Percentiles rank a stretch among this genome's conserved stretches.
Evolutionary conservation across 345 rosid genomes (phyloP).

Genomic region (Eucalyptus marginata): DNA sequence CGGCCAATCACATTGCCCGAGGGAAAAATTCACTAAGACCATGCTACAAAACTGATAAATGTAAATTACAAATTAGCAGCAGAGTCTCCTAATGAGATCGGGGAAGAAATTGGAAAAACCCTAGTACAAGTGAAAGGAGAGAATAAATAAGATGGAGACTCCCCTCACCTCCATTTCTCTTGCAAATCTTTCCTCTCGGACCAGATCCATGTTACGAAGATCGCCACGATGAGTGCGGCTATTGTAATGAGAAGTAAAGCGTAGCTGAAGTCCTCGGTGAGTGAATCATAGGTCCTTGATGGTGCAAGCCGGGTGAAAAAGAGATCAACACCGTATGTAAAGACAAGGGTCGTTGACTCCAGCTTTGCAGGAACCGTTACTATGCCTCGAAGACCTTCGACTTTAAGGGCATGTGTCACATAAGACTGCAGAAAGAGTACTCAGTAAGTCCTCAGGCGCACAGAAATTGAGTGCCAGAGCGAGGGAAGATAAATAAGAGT

Average conservation of each 20-base stretch:
- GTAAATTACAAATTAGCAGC: conserved; percentile 2
- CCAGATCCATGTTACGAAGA: conserved; percentile 71
- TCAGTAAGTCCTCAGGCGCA: not conserved
- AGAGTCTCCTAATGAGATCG: conserved; percentile 2
- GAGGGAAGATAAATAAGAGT: not conserved
- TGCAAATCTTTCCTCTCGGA: conserved; percentile 86
- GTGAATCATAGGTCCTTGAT: conserved; percentile 92
- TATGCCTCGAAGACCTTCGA: conserved; percentile 82
- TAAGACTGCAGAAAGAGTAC: conserved; percentile 41
- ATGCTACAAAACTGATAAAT: not conserved
- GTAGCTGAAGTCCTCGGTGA: conserved; percentile 90
- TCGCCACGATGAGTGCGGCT: conserved; percentile 71
- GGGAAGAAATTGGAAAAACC: not conserved
- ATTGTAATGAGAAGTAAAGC: conserved; percentile 87
- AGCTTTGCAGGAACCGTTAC: conserved; percentile 86
- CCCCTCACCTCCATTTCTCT: conserved; percentile 77
- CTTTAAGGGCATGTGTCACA: conserved; percentile 68
- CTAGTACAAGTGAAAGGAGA: not conserved
- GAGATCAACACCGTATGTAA: conserved; percentile 86
- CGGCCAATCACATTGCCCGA: not conserved
- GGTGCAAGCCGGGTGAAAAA: conserved; percentile 91
- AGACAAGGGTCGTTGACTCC: conserved; percentile 87
- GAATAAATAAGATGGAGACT: not conserved
- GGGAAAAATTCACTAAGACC: not conserved
- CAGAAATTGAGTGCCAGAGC: not conserved